phyloP scores from a whole-genome alignment of 352 stramenopile species.

The Proteromonas lacertae region DNA sequence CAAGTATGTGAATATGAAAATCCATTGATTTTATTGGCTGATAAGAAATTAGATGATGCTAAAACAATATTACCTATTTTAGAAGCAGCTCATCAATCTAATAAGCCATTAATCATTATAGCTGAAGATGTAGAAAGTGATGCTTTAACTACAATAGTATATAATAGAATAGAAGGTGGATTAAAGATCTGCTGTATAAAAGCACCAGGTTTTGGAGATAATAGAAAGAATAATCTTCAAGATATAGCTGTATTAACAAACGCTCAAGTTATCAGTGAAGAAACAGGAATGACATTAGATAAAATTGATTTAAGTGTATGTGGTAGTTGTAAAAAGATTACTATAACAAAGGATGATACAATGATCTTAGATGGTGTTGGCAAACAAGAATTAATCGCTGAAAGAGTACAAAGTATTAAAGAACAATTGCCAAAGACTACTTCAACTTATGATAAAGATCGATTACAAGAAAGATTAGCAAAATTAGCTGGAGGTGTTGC shows the following conservation, averaged over 20 bases:
- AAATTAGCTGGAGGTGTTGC: slow-evolving; percentile 33
- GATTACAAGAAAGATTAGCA: slow-evolving; percentile 31
- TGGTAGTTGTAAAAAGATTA: slow-evolving; percentile 24
- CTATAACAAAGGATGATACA: slow-evolving; percentile 29
- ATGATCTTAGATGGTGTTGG: slow-evolving; percentile 35
- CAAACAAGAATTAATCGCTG: slow-evolving; percentile 21
- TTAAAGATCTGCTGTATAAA: slow-evolving; percentile 37
- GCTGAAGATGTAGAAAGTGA: slow-evolving; percentile 43
- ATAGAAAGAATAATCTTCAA: slow-evolving; percentile 30
- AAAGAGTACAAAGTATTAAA: slow-evolving; percentile 25
- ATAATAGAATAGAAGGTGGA: slow-evolving; percentile 45
- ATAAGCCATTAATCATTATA: slow-evolving; percentile 34
- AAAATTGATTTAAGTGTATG: slow-evolving; percentile 53
- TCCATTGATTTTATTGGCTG: slow-evolving; percentile 24
- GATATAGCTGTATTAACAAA: slow-evolving; percentile 44
- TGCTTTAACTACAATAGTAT: slow-evolving; percentile 30
- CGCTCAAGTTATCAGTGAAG: slow-evolving; percentile 68
- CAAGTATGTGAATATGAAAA: slow-evolving; percentile 19
- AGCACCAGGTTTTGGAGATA: slow-evolving; percentile 31
- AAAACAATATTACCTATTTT: slow-evolving; percentile 40
- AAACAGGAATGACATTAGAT: slow-evolving; percentile 77
- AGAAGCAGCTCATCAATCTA: slow-evolving; percentile 32
- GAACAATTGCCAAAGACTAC: slow-evolving; percentile 21
- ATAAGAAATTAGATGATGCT: slow-evolving; percentile 34
- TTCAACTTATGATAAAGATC: slow-evolving; percentile 33